These are phyloP conservation scores for Penicillium palitans DNA, from an alignment of 2,329 filamentous ascomycete genomes.

Conservation along the genomic window DNA sequence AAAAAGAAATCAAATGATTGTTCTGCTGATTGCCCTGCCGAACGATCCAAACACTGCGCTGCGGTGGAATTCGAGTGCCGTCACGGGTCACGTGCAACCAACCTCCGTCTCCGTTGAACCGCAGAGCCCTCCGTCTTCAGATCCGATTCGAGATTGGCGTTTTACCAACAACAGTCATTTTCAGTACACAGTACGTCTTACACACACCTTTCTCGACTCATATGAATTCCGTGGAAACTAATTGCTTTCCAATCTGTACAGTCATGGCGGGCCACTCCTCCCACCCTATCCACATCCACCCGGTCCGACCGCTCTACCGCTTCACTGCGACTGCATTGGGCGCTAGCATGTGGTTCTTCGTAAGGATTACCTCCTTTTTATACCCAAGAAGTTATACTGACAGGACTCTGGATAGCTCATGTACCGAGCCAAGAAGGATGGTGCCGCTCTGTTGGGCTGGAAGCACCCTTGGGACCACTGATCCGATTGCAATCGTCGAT, in stretches of 20 bases:
- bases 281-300: slow-evolving; percentile 55
- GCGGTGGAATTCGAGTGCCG: slow-evolving; percentile 9
- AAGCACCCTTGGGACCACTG: slow-evolving; percentile 97
- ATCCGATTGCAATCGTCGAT: slow-evolving; percentile 29
- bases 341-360: slow-evolving; percentile 99
- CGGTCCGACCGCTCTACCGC: slow-evolving; percentile 71
- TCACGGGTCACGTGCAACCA: slow-evolving; percentile 9
- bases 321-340: slow-evolving; percentile 83
- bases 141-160: slow-evolving; percentile 10
- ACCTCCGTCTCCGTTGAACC: slow-evolving; percentile 10
- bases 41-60: slow-evolving; percentile 1
- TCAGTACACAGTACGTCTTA: slow-evolving; percentile 16
- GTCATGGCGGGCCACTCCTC: slow-evolving; percentile 41
- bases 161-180: slow-evolving; percentile 9
- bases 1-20: not conserved
- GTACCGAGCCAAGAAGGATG: slow-evolving; percentile 96
- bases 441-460: slow-evolving; percentile 84
- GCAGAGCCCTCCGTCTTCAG: slow-evolving; percentile 12
- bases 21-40: not conserved
- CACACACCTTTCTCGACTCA: not conserved
- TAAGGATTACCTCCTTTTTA: slow-evolving; percentile 44
- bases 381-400: slow-evolving; percentile 18
- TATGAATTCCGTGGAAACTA: not conserved
- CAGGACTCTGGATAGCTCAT: slow-evolving; percentile 66
- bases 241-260: slow-evolving; percentile 12